These are phyloP conservation scores for Aspergillus awamori DNA, from an alignment of 2,329 filamentous ascomycete species.

Conservation along the genomic window DNA sequence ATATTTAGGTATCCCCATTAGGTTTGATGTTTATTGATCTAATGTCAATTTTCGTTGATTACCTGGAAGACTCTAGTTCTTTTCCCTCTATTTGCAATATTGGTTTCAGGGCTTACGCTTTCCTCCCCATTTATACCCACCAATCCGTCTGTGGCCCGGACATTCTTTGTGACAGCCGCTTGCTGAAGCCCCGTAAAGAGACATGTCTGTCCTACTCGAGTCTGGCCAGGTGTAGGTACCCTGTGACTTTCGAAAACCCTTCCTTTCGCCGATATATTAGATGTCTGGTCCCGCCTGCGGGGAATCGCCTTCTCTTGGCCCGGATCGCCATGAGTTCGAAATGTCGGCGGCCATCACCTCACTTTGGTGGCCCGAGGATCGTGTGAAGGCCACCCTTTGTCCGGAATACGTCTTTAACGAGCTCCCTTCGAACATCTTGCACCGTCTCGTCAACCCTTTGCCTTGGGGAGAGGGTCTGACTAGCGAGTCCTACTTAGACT, in stretches of 20 bases:
- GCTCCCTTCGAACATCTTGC: slow-evolving; percentile 39
- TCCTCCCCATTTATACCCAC: background rate
- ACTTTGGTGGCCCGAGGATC: slow-evolving; percentile 51
- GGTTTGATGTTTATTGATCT: slow-evolving; percentile 11
- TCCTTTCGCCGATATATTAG: slow-evolving; percentile 14
- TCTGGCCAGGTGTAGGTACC: background rate
- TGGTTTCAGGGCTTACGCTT: background rate
- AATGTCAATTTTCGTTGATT: slow-evolving; percentile 8
- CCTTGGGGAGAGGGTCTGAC: slow-evolving; percentile 51
- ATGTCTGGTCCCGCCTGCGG: slow-evolving; percentile 1
- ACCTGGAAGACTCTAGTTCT: background rate
- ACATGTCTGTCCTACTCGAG: slow-evolving; percentile 5
- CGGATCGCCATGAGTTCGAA: slow-evolving; percentile 21
- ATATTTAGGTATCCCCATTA: slow-evolving; percentile 10
- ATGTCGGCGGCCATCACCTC: slow-evolving; percentile 38
- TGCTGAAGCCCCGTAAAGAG: slow-evolving; percentile 10
- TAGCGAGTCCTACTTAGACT: slow-evolving; percentile 61
- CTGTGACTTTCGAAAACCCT: background rate
- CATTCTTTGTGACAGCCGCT: slow-evolving; percentile 7
- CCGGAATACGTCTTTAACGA: slow-evolving; percentile 44
- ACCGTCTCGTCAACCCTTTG: slow-evolving; percentile 41
- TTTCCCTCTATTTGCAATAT: background rate
- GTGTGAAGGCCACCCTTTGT: slow-evolving; percentile 47
- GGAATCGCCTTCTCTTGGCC: slow-evolving; percentile 5
- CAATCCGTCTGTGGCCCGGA: background rate